These are phyloP conservation scores for Penicillium sp. DNA, from an alignment of 2,329 filamentous ascomycete genomes.

Conservation along the genomic window DNA sequence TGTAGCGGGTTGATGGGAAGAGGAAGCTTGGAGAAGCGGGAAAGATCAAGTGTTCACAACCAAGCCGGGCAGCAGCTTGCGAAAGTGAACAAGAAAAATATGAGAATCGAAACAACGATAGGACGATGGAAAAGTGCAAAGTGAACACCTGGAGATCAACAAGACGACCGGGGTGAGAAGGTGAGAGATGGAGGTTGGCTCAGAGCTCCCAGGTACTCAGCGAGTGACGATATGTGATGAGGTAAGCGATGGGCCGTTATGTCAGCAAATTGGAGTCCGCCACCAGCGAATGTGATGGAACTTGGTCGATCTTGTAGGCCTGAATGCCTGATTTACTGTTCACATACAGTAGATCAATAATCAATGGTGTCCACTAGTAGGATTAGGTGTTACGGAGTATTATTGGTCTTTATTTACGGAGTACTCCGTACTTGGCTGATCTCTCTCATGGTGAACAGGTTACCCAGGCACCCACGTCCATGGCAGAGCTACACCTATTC, in stretches of 20 bases:
- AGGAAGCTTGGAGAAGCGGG: slow-evolving; percentile 25
- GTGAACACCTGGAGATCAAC: slow-evolving; percentile 16
- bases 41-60: slow-evolving; percentile 21
- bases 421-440: background rate
- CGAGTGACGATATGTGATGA: slow-evolving; percentile 42
- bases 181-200: slow-evolving; percentile 12
- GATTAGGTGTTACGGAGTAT: background rate
- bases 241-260: slow-evolving; percentile 29
- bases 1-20: slow-evolving; percentile 23
- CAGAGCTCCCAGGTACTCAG: slow-evolving; percentile 33
- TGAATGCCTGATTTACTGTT: slow-evolving; percentile 13
- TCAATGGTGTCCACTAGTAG: background rate
- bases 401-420: background rate
- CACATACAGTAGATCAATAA: background rate
- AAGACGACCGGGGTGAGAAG: slow-evolving; percentile 9
- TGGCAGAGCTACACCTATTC: background rate
- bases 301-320: slow-evolving; percentile 29
- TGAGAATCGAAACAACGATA: slow-evolving; percentile 8
- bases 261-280: slow-evolving; percentile 28
- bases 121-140: slow-evolving; percentile 13
- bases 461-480: background rate
- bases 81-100: slow-evolving; percentile 4
- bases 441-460: background rate
- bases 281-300: slow-evolving; percentile 41
- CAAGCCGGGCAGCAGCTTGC: slow-evolving; percentile 22